Conservation (phyloP, 2,329 filamentous ascomycete species). For the Trichoderma sp. region DNA sequence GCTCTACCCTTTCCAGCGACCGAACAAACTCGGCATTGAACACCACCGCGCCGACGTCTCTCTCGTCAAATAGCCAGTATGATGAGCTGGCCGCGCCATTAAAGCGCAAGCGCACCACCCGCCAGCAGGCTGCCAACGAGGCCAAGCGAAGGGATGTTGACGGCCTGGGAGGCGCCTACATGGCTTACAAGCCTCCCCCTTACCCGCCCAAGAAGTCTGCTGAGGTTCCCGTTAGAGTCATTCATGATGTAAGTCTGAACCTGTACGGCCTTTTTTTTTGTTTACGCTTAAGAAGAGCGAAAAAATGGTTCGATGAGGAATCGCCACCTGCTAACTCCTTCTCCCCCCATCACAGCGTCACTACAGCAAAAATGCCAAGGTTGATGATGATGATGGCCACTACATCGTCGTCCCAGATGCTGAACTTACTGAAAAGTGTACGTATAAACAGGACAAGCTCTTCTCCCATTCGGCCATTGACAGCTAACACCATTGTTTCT, state of each 20-base stretch:
- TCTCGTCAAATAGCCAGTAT: slow-evolving; percentile 60
- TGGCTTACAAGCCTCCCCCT: slow-evolving; percentile 80
- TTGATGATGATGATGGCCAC: slow-evolving; percentile 95
- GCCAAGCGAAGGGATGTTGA: slow-evolving; percentile 75
- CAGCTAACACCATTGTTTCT: not conserved
- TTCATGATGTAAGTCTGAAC: slow-evolving; percentile 57
- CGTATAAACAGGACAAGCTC: slow-evolving; percentile 36
- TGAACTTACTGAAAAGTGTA: slow-evolving; percentile 85
- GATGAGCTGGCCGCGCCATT: slow-evolving; percentile 69
- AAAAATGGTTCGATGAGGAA: not conserved
- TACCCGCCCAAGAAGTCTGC: slow-evolving; percentile 87
- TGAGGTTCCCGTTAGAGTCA: slow-evolving; percentile 64
- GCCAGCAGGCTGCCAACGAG: slow-evolving; percentile 78
- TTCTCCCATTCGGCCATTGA: not conserved
- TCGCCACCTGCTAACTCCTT: not conserved
- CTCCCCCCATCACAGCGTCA: slow-evolving; percentile 26
- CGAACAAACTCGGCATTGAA: slow-evolving; percentile 76
- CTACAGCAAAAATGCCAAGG: slow-evolving; percentile 62
- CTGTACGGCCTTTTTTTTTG: not conserved
- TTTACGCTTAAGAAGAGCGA: not conserved
- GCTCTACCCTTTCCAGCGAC: slow-evolving; percentile 76
- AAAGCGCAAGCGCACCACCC: slow-evolving; percentile 78
- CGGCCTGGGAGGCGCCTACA: slow-evolving; percentile 65
- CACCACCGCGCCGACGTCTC: slow-evolving; percentile 85
- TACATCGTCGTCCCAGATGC: slow-evolving; percentile 90